Percentiles rank a stretch among this genome's conserved stretches.
phyloP scores from a whole-genome alignment of 768 basidiomycete genomes.

The Pleurotus tuber-regium region DNA sequence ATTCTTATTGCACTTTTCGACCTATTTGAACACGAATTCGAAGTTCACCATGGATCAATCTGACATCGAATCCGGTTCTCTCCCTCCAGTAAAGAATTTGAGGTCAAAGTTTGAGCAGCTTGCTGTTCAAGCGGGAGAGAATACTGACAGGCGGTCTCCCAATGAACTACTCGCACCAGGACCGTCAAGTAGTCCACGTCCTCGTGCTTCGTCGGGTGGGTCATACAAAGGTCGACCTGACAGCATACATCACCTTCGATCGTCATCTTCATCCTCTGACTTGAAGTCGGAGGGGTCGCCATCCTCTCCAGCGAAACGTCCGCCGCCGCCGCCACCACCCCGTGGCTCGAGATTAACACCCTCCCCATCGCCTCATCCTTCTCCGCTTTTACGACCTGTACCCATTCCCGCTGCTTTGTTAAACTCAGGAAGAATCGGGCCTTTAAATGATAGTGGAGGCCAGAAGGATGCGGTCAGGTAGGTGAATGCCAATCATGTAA shows the following conservation, averaged over 20 bases:
- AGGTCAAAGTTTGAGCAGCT: constrained; percentile 71
- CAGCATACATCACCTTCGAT: constrained; percentile 34
- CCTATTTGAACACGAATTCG: too few relatives aligned
- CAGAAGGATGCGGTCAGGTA: constrained; percentile 6
- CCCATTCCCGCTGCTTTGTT: constrained; percentile 31
- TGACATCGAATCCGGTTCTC: constrained; percentile 51
- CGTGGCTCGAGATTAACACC: constrained; percentile 30
- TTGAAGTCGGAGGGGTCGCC: constrained; percentile 26
- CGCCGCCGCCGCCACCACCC: constrained; percentile 60
- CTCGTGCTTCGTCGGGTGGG: constrained; percentile 34
- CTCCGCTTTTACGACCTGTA: constrained; percentile 54
- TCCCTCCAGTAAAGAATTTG: constrained; percentile 66
- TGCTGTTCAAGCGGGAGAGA: constrained; percentile 36
- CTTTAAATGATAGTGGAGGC: constrained; percentile 13
- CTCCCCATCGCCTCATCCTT: constrained; percentile 39
- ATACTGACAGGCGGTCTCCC: constrained; percentile 13
- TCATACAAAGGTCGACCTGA: constrained; percentile 24
- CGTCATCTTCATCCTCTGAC: constrained; percentile 55
- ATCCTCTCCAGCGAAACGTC: constrained; percentile 41
- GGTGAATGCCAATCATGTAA: too few relatives aligned
- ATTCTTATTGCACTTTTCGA: too few relatives aligned
- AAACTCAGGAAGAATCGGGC: neutral
- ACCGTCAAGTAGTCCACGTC: constrained; percentile 33
- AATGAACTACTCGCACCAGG: constrained; percentile 23
- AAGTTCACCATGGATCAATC: neutral